A percentile compares a stretch with the other conserved stretches of the same genome.
Evolutionary conservation across 2,329 filamentous ascomycete species (phyloP).

Genomic region (Pestalotiopsis sp.): DNA sequence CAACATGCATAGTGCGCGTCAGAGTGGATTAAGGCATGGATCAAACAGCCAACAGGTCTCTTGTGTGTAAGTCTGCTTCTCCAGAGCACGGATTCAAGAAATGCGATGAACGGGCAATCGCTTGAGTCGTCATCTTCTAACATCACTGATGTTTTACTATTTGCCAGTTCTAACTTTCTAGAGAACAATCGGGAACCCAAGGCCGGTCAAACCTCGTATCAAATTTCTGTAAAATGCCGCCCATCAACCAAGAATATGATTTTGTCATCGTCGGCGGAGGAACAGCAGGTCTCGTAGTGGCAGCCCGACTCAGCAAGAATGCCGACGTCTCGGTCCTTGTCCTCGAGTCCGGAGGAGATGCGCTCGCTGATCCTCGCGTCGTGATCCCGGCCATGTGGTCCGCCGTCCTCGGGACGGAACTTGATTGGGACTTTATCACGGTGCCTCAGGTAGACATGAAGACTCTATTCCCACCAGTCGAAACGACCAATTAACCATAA

Average conservation of each 20-base stretch:
- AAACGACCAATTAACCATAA: background rate
- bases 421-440: slow-evolving; percentile 18
- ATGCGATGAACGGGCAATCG: background rate
- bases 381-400: slow-evolving; percentile 17
- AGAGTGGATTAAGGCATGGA: background rate
- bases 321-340: background rate
- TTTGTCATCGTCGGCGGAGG: background rate
- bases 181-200: background rate
- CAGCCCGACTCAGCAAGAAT: background rate
- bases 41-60: background rate
- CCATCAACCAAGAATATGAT: background rate
- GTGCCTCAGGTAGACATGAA: slow-evolving; percentile 17
- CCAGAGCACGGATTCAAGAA: background rate
- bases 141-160: background rate
- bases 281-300: background rate
- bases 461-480: background rate
- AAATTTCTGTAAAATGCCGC: background rate
- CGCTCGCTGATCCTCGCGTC: slow-evolving; percentile 13
- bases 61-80: background rate
- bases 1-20: background rate
- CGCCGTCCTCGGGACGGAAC: slow-evolving; percentile 15
- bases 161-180: background rate
- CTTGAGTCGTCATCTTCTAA: background rate
- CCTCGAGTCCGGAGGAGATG: background rate
- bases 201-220: background rate